These are phyloP conservation scores for Gremmenia infestans DNA, from an alignment of 2,329 filamentous ascomycete genomes.

Conservation along the genomic window DNA sequence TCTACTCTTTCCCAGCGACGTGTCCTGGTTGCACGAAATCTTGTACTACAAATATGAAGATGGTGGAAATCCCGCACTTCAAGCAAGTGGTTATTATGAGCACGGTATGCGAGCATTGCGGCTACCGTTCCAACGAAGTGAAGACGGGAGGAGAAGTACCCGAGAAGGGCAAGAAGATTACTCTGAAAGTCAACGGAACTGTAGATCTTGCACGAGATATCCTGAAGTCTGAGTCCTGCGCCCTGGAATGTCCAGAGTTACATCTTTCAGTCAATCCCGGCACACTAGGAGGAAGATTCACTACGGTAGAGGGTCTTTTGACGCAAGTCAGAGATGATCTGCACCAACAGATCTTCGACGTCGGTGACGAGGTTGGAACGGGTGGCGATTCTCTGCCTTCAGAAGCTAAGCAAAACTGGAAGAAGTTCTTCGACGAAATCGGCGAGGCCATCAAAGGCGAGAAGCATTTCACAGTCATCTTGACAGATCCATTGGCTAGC, in stretches of 20 bases:
- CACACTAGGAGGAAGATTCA: conserved; percentile 92
- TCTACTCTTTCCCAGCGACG: conserved; percentile 86
- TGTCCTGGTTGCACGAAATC: conserved; percentile 86
- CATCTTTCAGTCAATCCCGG: conserved; percentile 85
- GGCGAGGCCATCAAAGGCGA: conserved; percentile 75
- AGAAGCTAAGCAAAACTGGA: conserved; percentile 68
- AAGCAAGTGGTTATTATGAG: conserved; percentile 96
- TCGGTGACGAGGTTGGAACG: conserved; percentile 48
- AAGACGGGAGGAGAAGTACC: conserved; percentile 95
- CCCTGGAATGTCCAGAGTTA: conserved; percentile 80
- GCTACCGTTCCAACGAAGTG: conserved; percentile 93
- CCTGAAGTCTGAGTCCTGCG: conserved; percentile 91
- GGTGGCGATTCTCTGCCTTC: conserved; percentile 75
- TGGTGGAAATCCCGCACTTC: conserved; percentile 97
- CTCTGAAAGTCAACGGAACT: conserved; percentile 60
- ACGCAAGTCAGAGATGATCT: conserved; percentile 91
- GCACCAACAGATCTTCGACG: conserved; percentile 79
- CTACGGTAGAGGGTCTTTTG: conserved; percentile 89
- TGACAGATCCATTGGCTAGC: conserved; percentile 84
- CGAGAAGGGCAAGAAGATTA: conserved; percentile 78
- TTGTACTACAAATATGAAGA: conserved; percentile 95
- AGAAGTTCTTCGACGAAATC: conserved; percentile 72
- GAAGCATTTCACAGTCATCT: conserved; percentile 72
- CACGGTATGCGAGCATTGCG: conserved; percentile 85
- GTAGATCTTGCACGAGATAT: conserved; percentile 87